phyloP scores from a whole-genome alignment of 148 eudicot genomes.

The Euryodendron excelsum region DNA sequence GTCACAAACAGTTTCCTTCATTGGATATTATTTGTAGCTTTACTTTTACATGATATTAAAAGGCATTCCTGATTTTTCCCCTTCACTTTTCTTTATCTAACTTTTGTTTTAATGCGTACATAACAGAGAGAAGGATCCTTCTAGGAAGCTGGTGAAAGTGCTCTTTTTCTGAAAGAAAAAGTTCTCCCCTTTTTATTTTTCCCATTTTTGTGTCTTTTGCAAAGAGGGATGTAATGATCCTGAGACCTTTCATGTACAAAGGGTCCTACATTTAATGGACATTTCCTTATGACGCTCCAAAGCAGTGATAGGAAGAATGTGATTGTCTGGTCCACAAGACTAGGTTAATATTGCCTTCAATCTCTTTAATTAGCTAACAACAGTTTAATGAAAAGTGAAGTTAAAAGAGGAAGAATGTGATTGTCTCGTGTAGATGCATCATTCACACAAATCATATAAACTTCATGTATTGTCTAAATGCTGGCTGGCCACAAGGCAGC shows the following conservation, averaged over 20 bases:
- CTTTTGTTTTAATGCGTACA: not conserved
- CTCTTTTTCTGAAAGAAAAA: slow-evolving; percentile 10
- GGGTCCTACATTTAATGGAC: slow-evolving; percentile 10
- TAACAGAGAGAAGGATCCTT: not conserved
- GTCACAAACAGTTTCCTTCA: not conserved
- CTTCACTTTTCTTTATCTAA: slow-evolving; percentile 4
- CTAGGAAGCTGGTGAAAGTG: slow-evolving; percentile 16
- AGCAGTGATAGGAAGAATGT: not conserved
- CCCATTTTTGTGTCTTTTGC: not conserved
- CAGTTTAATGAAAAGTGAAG: too few relatives aligned
- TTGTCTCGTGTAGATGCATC: too few relatives aligned
- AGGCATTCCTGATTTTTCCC: not conserved
- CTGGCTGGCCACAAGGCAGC: too few relatives aligned
- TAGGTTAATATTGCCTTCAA: too few relatives aligned
- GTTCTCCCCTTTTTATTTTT: slow-evolving; percentile 1
- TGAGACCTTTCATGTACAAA: not conserved
- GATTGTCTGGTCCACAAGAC: slow-evolving; percentile 12
- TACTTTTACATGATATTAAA: slow-evolving; percentile 1
- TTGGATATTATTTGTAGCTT: not conserved
- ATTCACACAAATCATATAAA: too few relatives aligned
- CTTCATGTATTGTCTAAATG: too few relatives aligned
- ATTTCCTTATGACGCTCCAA: slow-evolving; percentile 11
- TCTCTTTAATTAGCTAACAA: too few relatives aligned
- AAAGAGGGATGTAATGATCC: slow-evolving; percentile 1
- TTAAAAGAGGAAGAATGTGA: too few relatives aligned